Base-by-base conservation (phyloP, 1,284 basidiomycete species). In the Fistulina hepatica region DNA sequence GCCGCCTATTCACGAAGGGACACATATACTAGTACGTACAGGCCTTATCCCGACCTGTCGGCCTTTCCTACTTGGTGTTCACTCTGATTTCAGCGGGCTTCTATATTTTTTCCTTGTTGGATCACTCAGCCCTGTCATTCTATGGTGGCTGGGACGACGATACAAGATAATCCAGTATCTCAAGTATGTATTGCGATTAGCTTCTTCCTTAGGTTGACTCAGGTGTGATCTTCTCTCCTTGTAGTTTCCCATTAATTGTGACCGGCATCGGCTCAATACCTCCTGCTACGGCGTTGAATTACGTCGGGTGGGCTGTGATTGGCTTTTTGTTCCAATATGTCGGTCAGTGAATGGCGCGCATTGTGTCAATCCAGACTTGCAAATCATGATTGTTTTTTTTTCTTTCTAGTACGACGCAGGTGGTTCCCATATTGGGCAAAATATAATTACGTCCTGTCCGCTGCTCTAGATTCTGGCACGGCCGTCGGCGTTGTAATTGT, bases 271-370 rank as follows among this genome's bases (percentile, higher is more conserved):
- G 54, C 4, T 53, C 56, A 31, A 62, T 71, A 22, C 69, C 71
- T 3, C 65, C 67, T 3, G 66, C 64, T 5, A 52, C 52, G 24
- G 47, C 51, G 7, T 36, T 56, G 25, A 57, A 70, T 49, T 68
- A 61, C 41, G 58, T 66, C 3, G 54, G 48, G 3, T 68, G 64
- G 62, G 59, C 68, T 10, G 48, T 51, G 34, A 64, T 74, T 22
- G 71, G 73, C 25, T 79, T 79, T 49, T 55, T 75, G 32, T 77
- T 77, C 52, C 70, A 81, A 44, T 79, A 65, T 49, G 9, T 31
- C 9, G 19, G 28, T 31, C 9, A 9, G 28, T 13, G 28, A 16
- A 3, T 19, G 6, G 4, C 19, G 15, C 13, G n/a, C n/a, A n/a
- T n/a, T n/a, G n/a, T n/a, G n/a, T n/a, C n/a, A n/a, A n/a, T n/a